phyloP scores from a whole-genome alignment of 2,329 filamentous ascomycete genomes.

The Cladophialophora carrionii region DNA sequence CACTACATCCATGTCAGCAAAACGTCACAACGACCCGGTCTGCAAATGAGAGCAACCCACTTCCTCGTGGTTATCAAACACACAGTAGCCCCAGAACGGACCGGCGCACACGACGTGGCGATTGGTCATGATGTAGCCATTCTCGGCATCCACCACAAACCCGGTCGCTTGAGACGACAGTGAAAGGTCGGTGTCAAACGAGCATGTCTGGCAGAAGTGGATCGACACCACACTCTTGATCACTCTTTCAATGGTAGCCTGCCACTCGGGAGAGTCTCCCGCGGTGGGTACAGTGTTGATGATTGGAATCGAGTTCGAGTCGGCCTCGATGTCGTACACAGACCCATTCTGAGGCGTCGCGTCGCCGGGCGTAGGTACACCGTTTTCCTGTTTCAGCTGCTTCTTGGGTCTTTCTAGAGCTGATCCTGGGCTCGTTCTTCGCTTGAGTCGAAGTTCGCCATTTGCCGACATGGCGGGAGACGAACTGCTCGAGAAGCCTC shows the following conservation, averaged over 20 bases:
- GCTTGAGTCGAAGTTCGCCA: slow-evolving; percentile 56
- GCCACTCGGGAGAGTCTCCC: slow-evolving; percentile 80
- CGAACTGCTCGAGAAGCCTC: slow-evolving; percentile 9
- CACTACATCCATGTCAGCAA: slow-evolving; percentile 57
- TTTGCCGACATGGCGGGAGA: slow-evolving; percentile 52
- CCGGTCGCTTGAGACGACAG: slow-evolving; percentile 94
- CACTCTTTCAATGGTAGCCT: slow-evolving; percentile 90
- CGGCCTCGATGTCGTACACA: slow-evolving; percentile 51
- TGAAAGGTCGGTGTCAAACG: slow-evolving; percentile 95
- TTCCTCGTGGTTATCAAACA: slow-evolving; percentile 97
- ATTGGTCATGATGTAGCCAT: slow-evolving; percentile 85
- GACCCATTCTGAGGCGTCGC: slow-evolving; percentile 50
- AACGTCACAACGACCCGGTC: slow-evolving; percentile 11
- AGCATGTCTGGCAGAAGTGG: slow-evolving; percentile 95
- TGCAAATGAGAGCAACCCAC: slow-evolving; percentile 44
- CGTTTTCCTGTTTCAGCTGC: slow-evolving; percentile 57
- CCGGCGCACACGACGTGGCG: slow-evolving; percentile 92
- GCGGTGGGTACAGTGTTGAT: slow-evolving; percentile 55
- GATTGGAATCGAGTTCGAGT: slow-evolving; percentile 52
- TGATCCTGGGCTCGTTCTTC: slow-evolving; percentile 58
- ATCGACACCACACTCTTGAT: slow-evolving; percentile 98
- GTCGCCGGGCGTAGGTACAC: slow-evolving; percentile 46
- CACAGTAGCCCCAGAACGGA: slow-evolving; percentile 96
- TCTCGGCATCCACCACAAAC: slow-evolving; percentile 94
- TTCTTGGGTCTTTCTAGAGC: slow-evolving; percentile 58